Percentiles rank a stretch among this genome's conserved stretches.
phyloP scores from a whole-genome alignment of 164 flowering plant species.

The Piper longum region DNA sequence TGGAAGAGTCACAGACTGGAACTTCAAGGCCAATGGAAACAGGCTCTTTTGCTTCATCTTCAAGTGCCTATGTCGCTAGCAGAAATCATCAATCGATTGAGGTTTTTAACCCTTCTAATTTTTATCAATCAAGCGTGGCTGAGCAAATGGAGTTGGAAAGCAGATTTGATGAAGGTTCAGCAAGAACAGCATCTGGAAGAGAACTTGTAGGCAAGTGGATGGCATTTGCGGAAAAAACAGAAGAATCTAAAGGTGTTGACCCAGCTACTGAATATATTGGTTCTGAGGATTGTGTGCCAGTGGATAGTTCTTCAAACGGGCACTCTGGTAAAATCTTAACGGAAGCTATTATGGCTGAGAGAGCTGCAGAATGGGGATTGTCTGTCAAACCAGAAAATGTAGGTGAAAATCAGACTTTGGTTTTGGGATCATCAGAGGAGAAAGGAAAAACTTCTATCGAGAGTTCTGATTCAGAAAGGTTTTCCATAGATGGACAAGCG shows the following conservation, averaged over 20 bases:
- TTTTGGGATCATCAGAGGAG: conserved; percentile 13
- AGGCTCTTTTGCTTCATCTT: conserved; percentile 5
- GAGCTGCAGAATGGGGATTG: conserved; percentile 30
- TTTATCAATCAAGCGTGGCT: neutral
- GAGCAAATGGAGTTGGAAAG: conserved; percentile 5
- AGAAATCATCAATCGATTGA: conserved; percentile 5
- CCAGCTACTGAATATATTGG: neutral
- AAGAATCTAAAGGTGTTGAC: neutral
- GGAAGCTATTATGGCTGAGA: conserved; percentile 19
- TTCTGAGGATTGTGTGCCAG: neutral
- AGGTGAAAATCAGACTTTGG: conserved; percentile 14
- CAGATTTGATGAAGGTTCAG: neutral
- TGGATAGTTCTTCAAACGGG: conserved; percentile 2
- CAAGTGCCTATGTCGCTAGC: conserved; percentile 1
- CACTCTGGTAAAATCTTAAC: conserved; percentile 8
- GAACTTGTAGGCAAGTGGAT: conserved; percentile 20
- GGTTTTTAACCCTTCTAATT: conserved; percentile 8
- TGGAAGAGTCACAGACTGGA: conserved; percentile 3
- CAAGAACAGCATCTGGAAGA: conserved; percentile 9
- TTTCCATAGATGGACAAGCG: conserved; percentile 29
- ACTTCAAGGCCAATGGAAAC: conserved; percentile 2
- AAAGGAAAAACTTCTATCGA: conserved; percentile 18
- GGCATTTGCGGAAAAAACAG: conserved; percentile 16
- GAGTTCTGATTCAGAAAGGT: conserved; percentile 25
- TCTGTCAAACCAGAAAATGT: conserved; percentile 13